Evolutionary conservation across 805 yeast species (phyloP), one percentile per base, ranked within the genome.

Genomic region (Cyberlindnera americana): DNA sequence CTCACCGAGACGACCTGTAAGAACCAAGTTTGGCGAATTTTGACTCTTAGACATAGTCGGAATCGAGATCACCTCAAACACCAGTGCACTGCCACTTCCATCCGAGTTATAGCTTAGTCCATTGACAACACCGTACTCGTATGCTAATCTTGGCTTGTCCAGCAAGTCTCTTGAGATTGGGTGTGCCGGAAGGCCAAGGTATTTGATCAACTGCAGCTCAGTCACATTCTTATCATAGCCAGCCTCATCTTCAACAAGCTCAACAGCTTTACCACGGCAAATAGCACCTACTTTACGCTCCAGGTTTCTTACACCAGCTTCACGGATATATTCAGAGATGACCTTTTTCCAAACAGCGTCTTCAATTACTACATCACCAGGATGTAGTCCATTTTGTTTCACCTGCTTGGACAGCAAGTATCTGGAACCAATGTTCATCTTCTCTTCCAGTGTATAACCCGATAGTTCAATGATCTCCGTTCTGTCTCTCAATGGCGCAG

Each of bases 71-170:
- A 88, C 77, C 57, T 89, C 96, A 58, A 89, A 84, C 13, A 81
- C 75, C 37, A 89, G 66, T 2, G 85, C 78, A 1, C 91, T 81
- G 0, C 96, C 96, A 5, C 83, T 78, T 1, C 96, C 96, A 52
- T 83, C 85, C 3, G 88, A 78, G 64, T 84, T 87, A 60, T 88
- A 89, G 2, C 95, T 86, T 44, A 89, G 66, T 0, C 96, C 97
- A 57, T 87, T 86, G 10, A 87, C 96, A 7, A 87, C 73, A 2
- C 96, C 95, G 46, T 73, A 69, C 7, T 65, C 64, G 23, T 72
- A 72, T 10, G 86, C 73, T 37, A 68, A 61, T 19, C 63, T 60
- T 2, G 80, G 75, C 19, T 57, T 58, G 13, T 61, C 65, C n/a
- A 69, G 57, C 26, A 73, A 61, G 18, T 72, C 74, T 31, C 66